A percentile compares a stretch with the other conserved stretches of the same genome.
phyloP scores from a whole-genome alignment of 2,329 filamentous ascomycete species.

The Stromatinia cepivora region DNA sequence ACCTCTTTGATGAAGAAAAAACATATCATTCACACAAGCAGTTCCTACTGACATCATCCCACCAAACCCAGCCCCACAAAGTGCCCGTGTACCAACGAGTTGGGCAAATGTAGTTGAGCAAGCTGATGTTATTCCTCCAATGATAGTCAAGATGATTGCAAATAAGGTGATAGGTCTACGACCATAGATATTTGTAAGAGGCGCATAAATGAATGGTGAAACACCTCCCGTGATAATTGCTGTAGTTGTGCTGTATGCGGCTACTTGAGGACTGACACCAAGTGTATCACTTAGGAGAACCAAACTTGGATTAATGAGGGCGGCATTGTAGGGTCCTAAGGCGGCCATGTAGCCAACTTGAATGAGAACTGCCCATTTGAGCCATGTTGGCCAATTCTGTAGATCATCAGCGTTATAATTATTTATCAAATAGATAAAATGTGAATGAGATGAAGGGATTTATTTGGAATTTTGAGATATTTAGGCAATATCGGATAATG shows the following conservation, averaged over 20 bases:
- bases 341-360: conserved; percentile 40
- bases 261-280: conserved; percentile 31
- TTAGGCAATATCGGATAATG: conserved; percentile 2
- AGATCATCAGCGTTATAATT: neutral
- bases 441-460: conserved; percentile 1
- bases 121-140: conserved; percentile 36
- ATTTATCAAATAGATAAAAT: neutral
- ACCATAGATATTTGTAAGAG: conserved; percentile 37
- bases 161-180: conserved; percentile 38
- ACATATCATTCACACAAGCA: conserved; percentile 39
- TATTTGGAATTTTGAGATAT: conserved; percentile 7
- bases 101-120: conserved; percentile 30
- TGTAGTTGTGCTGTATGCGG: conserved; percentile 39
- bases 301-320: conserved; percentile 38
- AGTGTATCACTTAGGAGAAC: conserved; percentile 35
- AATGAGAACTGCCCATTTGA: conserved; percentile 40
- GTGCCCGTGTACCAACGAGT: conserved; percentile 35
- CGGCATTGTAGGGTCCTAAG: conserved; percentile 38
- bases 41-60: conserved; percentile 40
- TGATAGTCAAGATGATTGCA: conserved; percentile 36
- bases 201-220: conserved; percentile 38
- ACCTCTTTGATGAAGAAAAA: conserved; percentile 39
- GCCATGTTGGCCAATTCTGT: conserved; percentile 39
- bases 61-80: conserved; percentile 38
- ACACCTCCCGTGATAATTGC: conserved; percentile 37